These are phyloP conservation scores for Neospora caninum DNA, from an alignment of 169 alveolate genomes.

Conservation along the genomic window DNA sequence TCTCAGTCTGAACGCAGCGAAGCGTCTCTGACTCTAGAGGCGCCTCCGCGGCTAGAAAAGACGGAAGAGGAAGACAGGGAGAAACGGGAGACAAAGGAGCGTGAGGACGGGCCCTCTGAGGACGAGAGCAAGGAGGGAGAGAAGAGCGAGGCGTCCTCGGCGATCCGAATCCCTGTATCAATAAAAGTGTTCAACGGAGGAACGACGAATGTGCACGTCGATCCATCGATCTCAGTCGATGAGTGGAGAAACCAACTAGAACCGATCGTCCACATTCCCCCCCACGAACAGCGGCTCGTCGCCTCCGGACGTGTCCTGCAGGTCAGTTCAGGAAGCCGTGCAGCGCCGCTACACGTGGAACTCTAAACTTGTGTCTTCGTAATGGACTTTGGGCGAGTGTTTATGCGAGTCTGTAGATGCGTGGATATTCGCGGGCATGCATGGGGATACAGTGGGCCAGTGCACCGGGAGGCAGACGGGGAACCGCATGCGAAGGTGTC, in stretches of 20 bases:
- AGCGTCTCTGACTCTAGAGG: too few relatives aligned
- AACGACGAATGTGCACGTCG: neutral
- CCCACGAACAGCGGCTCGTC: conserved; percentile 32
- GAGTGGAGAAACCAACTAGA: conserved; percentile 14
- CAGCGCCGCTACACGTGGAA: too few relatives aligned
- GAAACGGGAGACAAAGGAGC: conserved; percentile 5
- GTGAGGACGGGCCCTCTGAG: neutral
- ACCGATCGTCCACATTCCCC: neutral
- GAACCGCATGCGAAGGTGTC: too few relatives aligned
- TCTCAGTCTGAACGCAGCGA: neutral
- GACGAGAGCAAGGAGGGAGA: neutral
- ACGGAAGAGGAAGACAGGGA: neutral
- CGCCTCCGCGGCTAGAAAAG: neutral
- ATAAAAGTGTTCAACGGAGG: neutral
- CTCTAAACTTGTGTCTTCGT: too few relatives aligned
- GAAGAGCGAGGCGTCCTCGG: neutral
- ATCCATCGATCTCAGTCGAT: neutral
- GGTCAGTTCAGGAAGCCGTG: neutral
- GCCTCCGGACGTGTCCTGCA: conserved; percentile 31
- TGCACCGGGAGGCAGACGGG: too few relatives aligned
- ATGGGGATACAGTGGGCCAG: too few relatives aligned
- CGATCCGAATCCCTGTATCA: neutral
- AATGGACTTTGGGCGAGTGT: too few relatives aligned
- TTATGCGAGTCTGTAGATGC: too few relatives aligned
- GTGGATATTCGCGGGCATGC: too few relatives aligned